Evolutionary conservation across 2,329 filamentous ascomycete species (phyloP).

Genomic region (Ophiocordyceps camponoti-saundersi): DNA sequence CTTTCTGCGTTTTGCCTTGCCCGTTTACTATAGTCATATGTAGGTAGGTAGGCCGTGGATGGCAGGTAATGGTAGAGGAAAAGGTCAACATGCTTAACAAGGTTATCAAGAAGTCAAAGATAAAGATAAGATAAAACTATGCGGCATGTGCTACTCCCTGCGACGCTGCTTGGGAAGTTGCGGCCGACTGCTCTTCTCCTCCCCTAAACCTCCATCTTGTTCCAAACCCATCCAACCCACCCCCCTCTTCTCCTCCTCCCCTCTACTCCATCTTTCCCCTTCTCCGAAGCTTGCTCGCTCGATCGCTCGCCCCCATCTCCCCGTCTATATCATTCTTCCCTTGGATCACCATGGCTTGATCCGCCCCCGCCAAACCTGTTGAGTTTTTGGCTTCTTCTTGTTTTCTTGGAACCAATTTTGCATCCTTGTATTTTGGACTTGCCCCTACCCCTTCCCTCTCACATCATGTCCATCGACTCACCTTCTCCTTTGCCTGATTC

Average conservation of each 20-base stretch:
- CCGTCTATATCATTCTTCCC: conserved; percentile 6
- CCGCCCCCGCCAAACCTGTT: not conserved
- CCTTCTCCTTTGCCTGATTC: conserved; percentile 1
- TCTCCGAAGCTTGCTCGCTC: not conserved
- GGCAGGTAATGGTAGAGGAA: too few species aligned
- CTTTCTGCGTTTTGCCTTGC: too few species aligned
- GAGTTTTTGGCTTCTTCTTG: conserved; percentile 13
- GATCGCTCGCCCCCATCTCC: not conserved
- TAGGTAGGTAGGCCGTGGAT: too few species aligned
- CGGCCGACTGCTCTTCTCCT: not conserved
- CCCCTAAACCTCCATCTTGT: not conserved
- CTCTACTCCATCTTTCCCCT: not conserved
- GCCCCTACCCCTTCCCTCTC: conserved; percentile 8
- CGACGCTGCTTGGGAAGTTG: not conserved
- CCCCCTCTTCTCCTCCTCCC: not conserved
- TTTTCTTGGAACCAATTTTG: conserved; percentile 22
- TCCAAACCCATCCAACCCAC: not conserved
- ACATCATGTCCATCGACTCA: conserved; percentile 16
- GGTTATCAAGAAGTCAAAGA: not conserved
- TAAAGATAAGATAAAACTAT: too few species aligned
- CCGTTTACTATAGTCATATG: too few species aligned
- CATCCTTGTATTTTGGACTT: conserved; percentile 14
- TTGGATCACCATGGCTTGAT: conserved; percentile 20
- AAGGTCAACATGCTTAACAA: not conserved
- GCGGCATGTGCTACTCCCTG: not conserved